Conservation (phyloP, 169 alveolate genomes). For the Cryptosporidium sp. region DNA sequence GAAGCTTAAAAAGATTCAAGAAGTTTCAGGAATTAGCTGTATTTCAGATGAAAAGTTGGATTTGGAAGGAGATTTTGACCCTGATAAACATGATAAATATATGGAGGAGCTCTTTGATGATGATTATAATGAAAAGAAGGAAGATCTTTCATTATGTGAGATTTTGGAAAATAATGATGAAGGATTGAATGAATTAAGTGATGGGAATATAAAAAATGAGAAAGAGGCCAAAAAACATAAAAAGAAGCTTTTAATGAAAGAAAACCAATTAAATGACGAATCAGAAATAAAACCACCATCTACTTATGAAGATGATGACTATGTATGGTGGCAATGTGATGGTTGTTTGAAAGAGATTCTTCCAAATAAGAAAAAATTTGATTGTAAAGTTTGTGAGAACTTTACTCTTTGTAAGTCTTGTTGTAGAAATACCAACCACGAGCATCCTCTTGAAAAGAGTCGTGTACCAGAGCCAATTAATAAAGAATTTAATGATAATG, state of each 20-base stretch:
- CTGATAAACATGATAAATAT: slow-evolving; percentile 84
- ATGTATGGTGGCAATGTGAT: slow-evolving; percentile 90
- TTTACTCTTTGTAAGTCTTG: slow-evolving; percentile 87
- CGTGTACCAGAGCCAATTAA: slow-evolving; percentile 65
- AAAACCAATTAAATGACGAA: slow-evolving; percentile 39
- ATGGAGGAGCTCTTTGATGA: slow-evolving; percentile 86
- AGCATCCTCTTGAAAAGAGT: slow-evolving; percentile 66
- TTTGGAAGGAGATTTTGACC: slow-evolving; percentile 84
- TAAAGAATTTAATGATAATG: neutral
- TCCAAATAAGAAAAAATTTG: slow-evolving; percentile 89
- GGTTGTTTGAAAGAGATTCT: slow-evolving; percentile 86
- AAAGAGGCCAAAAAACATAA: slow-evolving; percentile 63
- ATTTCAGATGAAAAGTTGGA: slow-evolving; percentile 80
- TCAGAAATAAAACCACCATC: neutral
- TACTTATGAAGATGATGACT: slow-evolving; percentile 38
- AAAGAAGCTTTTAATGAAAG: slow-evolving; percentile 25
- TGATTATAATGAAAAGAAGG: slow-evolving; percentile 84
- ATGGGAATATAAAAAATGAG: neutral
- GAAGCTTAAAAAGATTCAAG: slow-evolving; percentile 81
- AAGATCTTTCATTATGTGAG: slow-evolving; percentile 64
- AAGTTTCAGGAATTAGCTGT: slow-evolving; percentile 81
- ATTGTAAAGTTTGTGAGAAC: slow-evolving; percentile 88
- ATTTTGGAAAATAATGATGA: slow-evolving; percentile 75
- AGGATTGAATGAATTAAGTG: slow-evolving; percentile 51
- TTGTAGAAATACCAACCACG: slow-evolving; percentile 82